phyloP scores from a whole-genome alignment of 2,329 filamentous ascomycete species.

The Cytospora chrysosperma region DNA sequence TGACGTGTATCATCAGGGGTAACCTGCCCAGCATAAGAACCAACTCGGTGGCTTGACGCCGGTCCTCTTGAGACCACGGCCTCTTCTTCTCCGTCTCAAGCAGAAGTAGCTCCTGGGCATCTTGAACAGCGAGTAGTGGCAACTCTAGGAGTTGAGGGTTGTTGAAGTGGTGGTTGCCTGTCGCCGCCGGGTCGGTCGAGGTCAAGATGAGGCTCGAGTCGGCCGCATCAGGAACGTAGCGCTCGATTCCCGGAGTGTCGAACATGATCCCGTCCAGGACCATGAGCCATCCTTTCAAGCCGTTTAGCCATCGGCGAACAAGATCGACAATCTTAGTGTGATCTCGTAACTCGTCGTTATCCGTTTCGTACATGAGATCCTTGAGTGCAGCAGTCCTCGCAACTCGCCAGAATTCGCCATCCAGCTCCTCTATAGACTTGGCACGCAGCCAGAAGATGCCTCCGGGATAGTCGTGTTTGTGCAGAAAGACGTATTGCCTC shows the following conservation, averaged over 20 bases:
- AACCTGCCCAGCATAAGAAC: slow-evolving; percentile 63
- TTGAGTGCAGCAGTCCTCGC: slow-evolving; percentile 55
- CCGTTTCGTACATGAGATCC: slow-evolving; percentile 41
- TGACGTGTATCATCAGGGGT: slow-evolving; percentile 66
- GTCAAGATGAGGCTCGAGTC: slow-evolving; percentile 68
- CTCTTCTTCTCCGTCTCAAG: slow-evolving; percentile 60
- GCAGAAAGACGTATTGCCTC: slow-evolving; percentile 63
- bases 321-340: slow-evolving; percentile 51
- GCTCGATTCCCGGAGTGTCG: slow-evolving; percentile 51
- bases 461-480: slow-evolving; percentile 59
- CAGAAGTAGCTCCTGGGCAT: slow-evolving; percentile 61
- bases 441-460: slow-evolving; percentile 71
- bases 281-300: slow-evolving; percentile 63
- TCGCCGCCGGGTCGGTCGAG: slow-evolving; percentile 58
- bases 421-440: slow-evolving; percentile 57
- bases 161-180: slow-evolving; percentile 57
- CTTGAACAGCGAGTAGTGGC: slow-evolving; percentile 51
- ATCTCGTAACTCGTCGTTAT: slow-evolving; percentile 39
- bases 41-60: slow-evolving; percentile 57
- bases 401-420: slow-evolving; percentile 65
- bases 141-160: slow-evolving; percentile 58
- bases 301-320: slow-evolving; percentile 62
- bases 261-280: slow-evolving; percentile 67
- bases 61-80: slow-evolving; percentile 54
- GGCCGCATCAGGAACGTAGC: slow-evolving; percentile 63